Conservation (phyloP, 495 filamentous ascomycete genomes). For the Penicillium atrosanguineum region DNA sequence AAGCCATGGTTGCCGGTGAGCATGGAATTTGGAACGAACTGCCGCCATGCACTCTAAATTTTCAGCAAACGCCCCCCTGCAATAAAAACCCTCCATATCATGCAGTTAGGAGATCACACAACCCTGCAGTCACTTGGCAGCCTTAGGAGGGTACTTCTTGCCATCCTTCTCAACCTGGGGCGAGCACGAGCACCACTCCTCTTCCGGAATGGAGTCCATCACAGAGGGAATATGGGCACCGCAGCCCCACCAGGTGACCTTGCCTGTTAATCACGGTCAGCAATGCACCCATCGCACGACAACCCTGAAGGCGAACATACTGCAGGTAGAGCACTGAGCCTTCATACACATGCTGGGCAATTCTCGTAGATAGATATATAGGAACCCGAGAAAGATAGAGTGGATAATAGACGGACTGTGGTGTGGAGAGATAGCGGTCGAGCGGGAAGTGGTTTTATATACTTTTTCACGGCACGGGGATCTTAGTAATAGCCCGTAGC, state of each 20-base stretch:
- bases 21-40: neutral
- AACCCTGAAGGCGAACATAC: slow-evolving; percentile 26
- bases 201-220: slow-evolving; percentile 58
- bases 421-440: neutral
- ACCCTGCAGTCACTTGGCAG: slow-evolving; percentile 38
- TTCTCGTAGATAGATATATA: neutral
- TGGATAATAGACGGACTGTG: neutral
- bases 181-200: slow-evolving; percentile 62
- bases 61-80: neutral
- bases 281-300: neutral
- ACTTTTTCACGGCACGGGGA: slow-evolving; percentile 1
- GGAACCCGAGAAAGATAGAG: slow-evolving; percentile 1
- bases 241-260: slow-evolving; percentile 70
- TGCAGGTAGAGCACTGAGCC: slow-evolving; percentile 48
- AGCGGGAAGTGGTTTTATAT: slow-evolving; percentile 23
- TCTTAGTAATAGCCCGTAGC: slow-evolving; percentile 21
- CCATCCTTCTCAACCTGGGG: slow-evolving; percentile 60
- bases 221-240: slow-evolving; percentile 65
- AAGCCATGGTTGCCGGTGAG: neutral
- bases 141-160: slow-evolving; percentile 62
- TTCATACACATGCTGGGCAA: slow-evolving; percentile 46
- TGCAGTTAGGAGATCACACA: slow-evolving; percentile 18
- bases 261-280: slow-evolving; percentile 42
- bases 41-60: neutral
- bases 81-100: neutral